These are phyloP conservation scores for Phytopythium aichiense DNA, from an alignment of 352 stramenopile species.

Conservation along the genomic window DNA sequence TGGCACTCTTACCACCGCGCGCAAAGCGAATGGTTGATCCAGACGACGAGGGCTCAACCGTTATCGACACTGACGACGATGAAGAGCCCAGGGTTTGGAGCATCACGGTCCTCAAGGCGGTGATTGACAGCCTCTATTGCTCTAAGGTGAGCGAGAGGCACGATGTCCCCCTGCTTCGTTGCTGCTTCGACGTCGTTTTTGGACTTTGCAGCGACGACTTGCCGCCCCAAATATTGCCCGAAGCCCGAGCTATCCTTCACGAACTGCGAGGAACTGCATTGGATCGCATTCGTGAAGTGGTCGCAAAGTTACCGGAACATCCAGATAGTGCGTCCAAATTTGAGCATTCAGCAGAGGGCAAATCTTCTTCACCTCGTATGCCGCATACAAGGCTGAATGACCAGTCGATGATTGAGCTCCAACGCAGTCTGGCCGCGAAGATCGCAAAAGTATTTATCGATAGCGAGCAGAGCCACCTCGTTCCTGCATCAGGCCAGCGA, in stretches of 20 bases:
- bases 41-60: not conserved
- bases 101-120: not conserved
- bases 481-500: not conserved
- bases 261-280: not conserved
- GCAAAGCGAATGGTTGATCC: not conserved
- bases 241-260: not conserved
- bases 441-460: not conserved
- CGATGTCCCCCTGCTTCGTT: not conserved
- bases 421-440: not conserved
- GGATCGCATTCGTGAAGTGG: not conserved
- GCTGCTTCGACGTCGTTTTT: not conserved
- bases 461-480: not conserved
- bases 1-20: not conserved
- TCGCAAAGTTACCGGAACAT: not conserved
- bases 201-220: not conserved
- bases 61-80: not conserved
- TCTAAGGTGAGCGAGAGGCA: not conserved
- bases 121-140: not conserved
- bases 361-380: not conserved
- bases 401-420: not conserved
- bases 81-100: not conserved
- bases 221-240: not conserved
- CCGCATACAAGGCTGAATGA: not conserved
- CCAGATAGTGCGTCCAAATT: not conserved
- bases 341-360: not conserved